Base-by-base conservation (phyloP, 208 protist genomes). In the Trypanosoma boissoni region DNA sequence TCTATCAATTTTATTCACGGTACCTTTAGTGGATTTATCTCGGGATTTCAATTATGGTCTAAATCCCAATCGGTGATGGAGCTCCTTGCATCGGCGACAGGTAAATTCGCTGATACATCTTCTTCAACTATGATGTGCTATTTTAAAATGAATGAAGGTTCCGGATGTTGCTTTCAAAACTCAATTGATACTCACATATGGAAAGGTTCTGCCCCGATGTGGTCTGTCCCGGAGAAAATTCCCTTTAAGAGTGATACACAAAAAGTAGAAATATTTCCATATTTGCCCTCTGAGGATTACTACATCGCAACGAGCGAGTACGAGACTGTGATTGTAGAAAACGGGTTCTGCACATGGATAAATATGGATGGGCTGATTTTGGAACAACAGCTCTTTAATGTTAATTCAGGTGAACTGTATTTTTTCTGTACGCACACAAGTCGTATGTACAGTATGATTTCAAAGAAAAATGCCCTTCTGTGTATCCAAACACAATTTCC, bases 311-410 rank as follows among this genome's bases (percentile, higher is more conserved):
- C 74, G 44, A 92, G 89, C 65, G 60, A 66, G 2, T 82, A 81
- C 18, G 88, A 95, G 68, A 68, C 76, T 37, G 85, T 76, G 27
- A 63, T 95, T 32, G 52, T 95, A 14, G 85, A 92, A 60, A 60
- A 73, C 24, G 71, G 72, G n/a, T 61, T 76, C 28, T 81, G 77
- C 2, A 95, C 88, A n/a, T 95, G 88, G 86, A 72, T 92, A 16
- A 60, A 72, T 48, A 50, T 36, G 27, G 63, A 86, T 39, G 88
- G 83, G 12, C 66, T 54, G 16, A 68, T 94, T 41, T 68, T 91
- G 28, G 88, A 91, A 62, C 84, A 94, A 50, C 52, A 46, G n/a
- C 68, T 71, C 31, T 57, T 73, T 27, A 79, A 77, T 48, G 48
- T 90, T 28, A 48, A 53, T 24, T 48, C 51, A 6, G 56, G 64